Evolutionary conservation across 441 rosid genomes (phyloP), one percentile per base, ranked within the genome.

Genomic region (Adansonia grandidieri): DNA sequence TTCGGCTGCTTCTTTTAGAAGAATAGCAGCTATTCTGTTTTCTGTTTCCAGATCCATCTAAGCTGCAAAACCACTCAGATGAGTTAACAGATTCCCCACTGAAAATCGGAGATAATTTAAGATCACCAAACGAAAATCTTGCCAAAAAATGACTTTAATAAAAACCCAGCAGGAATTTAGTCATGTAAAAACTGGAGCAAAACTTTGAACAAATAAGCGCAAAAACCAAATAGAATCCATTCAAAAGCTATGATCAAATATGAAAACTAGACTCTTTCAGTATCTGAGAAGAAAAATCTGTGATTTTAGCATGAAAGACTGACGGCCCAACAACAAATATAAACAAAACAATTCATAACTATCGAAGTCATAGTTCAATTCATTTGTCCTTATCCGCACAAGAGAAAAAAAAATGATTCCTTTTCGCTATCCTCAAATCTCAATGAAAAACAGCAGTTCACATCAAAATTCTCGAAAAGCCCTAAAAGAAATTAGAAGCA

Each of bases 1-100:
- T 53, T 94, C 99, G 6, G 96, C 93, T 5, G 97, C 97, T 87
- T 96, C 99, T 85, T 91, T 92, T 80, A 96, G 74, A 40, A 96
- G 96, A 77, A 91, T 83, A 19, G 96, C 86, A 80, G 97, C 98
- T 81, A 94, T 88, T 76, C 97, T 87, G 79, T 94, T 96, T 69
- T 94, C 99, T 19, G 97, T 94, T 78, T 91, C 93, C 76, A 96
- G 79, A 91, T 94, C 98, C 99, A 96, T 96, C 6, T 66, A 56
- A 28, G 19, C 67, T 68, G 75, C 73, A 53, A 54, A 56, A 57
- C 13, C 66, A 47, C 9, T 44, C 60, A 51, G 61, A 22, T 14
- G 69, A 22, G 24, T 47, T 58, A 74, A 71, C 61, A 71, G 22
- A 71, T 51, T 71, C 28, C 61, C 20, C 61, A 51, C 47, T 11